Evolutionary conservation across 805 yeast genomes (phyloP).

Genomic region (Candida sanyiensis): DNA sequence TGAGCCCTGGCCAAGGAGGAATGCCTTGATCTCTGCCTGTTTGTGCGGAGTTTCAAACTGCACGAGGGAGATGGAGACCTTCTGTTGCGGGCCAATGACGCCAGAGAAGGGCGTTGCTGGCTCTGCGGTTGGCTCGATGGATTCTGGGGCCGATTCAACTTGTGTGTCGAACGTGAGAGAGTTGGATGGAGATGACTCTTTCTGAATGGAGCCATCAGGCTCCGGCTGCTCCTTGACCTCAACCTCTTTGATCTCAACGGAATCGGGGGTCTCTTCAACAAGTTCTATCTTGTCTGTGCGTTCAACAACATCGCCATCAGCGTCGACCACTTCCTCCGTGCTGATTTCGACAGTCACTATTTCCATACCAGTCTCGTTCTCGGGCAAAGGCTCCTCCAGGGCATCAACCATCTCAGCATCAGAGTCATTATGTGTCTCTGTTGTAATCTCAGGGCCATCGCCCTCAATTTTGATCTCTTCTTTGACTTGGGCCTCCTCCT

Average conservation of each 20-base stretch:
- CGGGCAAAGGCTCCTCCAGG: too few relatives aligned
- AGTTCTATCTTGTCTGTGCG: background rate
- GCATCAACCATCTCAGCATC: too few relatives aligned
- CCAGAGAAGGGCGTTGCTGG: too few relatives aligned
- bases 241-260: slow-evolving; percentile 11
- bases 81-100: slow-evolving; percentile 67
- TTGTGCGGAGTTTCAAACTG: slow-evolving; percentile 39
- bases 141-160: too few relatives aligned
- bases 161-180: too few relatives aligned
- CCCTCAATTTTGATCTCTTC: background rate
- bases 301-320: background rate
- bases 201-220: background rate
- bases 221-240: background rate
- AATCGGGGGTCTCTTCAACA: slow-evolving; percentile 17
- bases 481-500: background rate
- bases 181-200: too few relatives aligned
- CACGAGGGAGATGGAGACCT: slow-evolving; percentile 49
- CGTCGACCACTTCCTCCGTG: background rate
- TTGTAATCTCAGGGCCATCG: background rate
- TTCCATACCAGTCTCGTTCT: too few relatives aligned
- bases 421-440: background rate
- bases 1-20: slow-evolving; percentile 62
- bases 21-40: slow-evolving; percentile 26
- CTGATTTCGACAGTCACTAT: background rate
- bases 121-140: slow-evolving; percentile 5